A percentile compares a stretch with the other conserved stretches of the same genome.
These are phyloP conservation scores for Aureobasidium sp. DNA, from an alignment of 2,329 filamentous ascomycete genomes.

Conservation along the genomic window DNA sequence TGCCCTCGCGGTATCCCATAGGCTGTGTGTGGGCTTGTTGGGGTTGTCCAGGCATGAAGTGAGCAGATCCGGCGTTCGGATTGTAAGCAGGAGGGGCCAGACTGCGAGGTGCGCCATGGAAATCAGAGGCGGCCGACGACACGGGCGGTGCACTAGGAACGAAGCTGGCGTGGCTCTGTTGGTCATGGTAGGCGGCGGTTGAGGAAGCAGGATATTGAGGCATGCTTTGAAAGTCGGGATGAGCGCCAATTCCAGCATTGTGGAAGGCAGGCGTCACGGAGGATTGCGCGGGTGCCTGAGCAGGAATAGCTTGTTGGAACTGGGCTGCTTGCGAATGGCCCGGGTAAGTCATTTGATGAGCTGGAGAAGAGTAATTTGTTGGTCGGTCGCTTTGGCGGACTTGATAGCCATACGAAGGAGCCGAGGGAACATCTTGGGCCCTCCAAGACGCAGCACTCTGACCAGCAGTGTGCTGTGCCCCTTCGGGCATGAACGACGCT, in stretches of 20 bases:
- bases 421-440: neutral
- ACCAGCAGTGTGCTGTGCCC: neutral
- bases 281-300: neutral
- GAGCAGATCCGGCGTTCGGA: neutral
- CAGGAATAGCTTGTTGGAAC: conserved; percentile 5
- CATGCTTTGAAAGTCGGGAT: conserved; percentile 7
- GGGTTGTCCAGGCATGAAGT: conserved; percentile 8
- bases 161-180: neutral
- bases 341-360: neutral
- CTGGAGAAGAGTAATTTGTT: neutral
- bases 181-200: neutral
- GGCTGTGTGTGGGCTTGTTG: neutral
- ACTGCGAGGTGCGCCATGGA: neutral
- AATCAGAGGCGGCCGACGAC: neutral
- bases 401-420: conserved; percentile 1
- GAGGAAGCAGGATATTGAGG: conserved; percentile 1
- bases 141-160: neutral
- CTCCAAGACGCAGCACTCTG: conserved; percentile 5
- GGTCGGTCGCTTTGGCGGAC: conserved; percentile 2
- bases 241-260: neutral
- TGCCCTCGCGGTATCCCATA: conserved; percentile 5
- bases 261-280: neutral
- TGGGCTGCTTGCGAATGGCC: conserved; percentile 6
- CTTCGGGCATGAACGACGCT: neutral
- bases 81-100: conserved; percentile 11